Evolutionary conservation across 306 rosid genomes (phyloP), one percentile per base, ranked within the genome.

Genomic region (Fragaria vesca): DNA sequence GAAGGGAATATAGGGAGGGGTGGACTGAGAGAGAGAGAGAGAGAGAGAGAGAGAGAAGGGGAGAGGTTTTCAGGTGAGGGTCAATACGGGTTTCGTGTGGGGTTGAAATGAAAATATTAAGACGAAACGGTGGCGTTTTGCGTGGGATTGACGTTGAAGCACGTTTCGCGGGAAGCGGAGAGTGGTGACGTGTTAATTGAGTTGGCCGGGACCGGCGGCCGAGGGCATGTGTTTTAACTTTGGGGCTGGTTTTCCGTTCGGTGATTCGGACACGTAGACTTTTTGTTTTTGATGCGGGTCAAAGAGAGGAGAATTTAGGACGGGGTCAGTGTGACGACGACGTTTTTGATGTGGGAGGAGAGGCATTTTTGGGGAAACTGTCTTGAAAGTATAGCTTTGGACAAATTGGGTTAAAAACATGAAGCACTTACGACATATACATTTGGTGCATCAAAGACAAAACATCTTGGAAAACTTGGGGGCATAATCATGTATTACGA

Each of bases 111-210:
- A 24, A 5, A 30, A 16, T 40, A 16, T 43, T 13, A 8, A 32
- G 48, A 16, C n/a, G 16, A 74, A 76, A 81, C 84, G 84, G 57
- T n/a, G 62, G 24, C 84, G 84, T 81, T 75, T 58, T 26, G 3
- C 2, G 1, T 16, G 32, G 18, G 54, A 26, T 26, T 20, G 57
- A 58, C 69, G 69, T 28, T 43, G 58, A 46, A 6, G 71, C 78
- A 75, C 78, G 71, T 75, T 75, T 75, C 78, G 78, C 71, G 78
- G 78, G 78, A 62, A 67, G 30, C 43, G 45, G 60, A 26, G 9
- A 8, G 21, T 1, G 36, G 10, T 46, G 71, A 75, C 71, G 78
- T 75, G 78, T 45, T 52, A 18, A 28, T 43, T 74, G 58, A 60
- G 60, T 4, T 2, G 70, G 69, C 66, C 51, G 62, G 77, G n/a